These are phyloP conservation scores for Populus hybrid DNA, from an alignment of 441 rosid species.

Conservation along the genomic window DNA sequence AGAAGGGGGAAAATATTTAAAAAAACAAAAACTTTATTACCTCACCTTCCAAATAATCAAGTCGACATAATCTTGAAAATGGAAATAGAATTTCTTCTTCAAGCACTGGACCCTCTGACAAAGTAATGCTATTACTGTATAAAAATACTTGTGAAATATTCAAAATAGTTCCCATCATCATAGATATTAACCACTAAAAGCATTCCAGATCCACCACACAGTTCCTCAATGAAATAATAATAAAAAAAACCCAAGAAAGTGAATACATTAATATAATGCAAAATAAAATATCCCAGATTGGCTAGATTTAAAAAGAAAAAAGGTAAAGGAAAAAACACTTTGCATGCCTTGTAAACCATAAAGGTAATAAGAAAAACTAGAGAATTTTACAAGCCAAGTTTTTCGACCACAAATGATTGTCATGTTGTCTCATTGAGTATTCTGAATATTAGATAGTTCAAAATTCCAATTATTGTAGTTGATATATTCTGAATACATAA, in stretches of 20 bases:
- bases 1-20: neutral
- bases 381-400: too few relatives aligned
- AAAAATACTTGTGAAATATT: slow-evolving; percentile 11
- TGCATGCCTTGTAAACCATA: neutral
- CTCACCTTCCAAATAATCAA: slow-evolving; percentile 94
- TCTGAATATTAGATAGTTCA: too few relatives aligned
- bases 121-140: slow-evolving; percentile 17
- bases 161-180: slow-evolving; percentile 1
- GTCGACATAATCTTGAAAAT: slow-evolving; percentile 89
- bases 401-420: too few relatives aligned
- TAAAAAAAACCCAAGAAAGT: neutral
- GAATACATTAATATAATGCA: neutral
- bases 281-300: neutral
- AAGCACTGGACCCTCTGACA: slow-evolving; percentile 69
- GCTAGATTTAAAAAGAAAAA: neutral
- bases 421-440: too few relatives aligned
- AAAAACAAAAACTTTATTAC: slow-evolving; percentile 6
- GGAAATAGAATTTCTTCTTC: slow-evolving; percentile 94
- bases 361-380: neutral
- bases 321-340: neutral
- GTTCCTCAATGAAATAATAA: neutral
- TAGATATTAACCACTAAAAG: slow-evolving; percentile 1
- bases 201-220: neutral
- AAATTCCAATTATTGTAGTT: too few relatives aligned
- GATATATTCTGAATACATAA: neutral